A percentile compares a stretch with the other conserved stretches of the same genome.
These are phyloP conservation scores for Fusarium sp. DNA, from an alignment of 2,329 filamentous ascomycete genomes.

Conservation along the genomic window DNA sequence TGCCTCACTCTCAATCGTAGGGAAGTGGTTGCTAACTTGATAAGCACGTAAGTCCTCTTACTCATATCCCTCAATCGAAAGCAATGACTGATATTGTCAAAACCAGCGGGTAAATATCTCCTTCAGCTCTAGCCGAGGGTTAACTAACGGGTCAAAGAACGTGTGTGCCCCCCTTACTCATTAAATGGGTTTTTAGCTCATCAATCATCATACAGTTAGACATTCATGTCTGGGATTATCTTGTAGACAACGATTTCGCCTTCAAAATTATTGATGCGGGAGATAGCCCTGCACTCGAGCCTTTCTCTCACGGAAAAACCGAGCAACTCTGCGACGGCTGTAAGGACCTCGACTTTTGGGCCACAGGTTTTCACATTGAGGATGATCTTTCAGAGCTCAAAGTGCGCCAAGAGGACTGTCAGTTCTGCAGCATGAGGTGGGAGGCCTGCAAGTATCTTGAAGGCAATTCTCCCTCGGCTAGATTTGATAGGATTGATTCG, in stretches of 20 bases:
- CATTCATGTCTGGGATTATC: conserved; percentile 6
- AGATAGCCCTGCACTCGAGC: not conserved
- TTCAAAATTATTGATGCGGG: not conserved
- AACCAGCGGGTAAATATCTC: not conserved
- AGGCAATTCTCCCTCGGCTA: not conserved
- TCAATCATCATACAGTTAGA: not conserved
- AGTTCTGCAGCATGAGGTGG: conserved; percentile 19
- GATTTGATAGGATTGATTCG: not conserved
- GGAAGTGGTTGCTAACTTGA: not conserved
- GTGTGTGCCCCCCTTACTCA: not conserved
- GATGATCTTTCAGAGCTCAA: not conserved
- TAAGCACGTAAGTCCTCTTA: not conserved
- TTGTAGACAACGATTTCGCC: conserved; percentile 11
- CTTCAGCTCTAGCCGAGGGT: not conserved
- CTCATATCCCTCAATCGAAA: not conserved
- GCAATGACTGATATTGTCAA: not conserved
- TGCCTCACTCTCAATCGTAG: not conserved
- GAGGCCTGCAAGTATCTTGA: conserved; percentile 12
- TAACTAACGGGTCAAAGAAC: not conserved
- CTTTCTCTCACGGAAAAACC: not conserved
- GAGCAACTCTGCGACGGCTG: not conserved
- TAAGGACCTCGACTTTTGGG: not conserved
- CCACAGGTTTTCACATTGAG: not conserved
- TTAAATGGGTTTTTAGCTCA: not conserved
- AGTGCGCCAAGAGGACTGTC: not conserved